Base-by-base conservation (phyloP, 345 rosid species). In the Populus simonii region DNA sequence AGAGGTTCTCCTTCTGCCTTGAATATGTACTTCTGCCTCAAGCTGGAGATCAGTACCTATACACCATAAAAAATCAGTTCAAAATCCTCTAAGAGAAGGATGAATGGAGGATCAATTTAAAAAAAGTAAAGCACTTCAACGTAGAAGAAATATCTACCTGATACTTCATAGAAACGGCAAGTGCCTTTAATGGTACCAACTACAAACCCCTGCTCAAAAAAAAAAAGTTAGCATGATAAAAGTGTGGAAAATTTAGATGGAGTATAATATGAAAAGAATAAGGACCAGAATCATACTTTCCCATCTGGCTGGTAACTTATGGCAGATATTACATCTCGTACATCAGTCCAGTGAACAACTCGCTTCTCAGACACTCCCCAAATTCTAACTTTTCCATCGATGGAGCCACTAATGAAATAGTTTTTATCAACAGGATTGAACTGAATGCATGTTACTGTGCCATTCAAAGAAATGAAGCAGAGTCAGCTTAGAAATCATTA, bases 381-480 rank as follows among this genome's bases (percentile, higher is more conserved):
- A 38, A 95, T 86, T 76, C 99, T 89, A 73, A 89, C 98, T 86
- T 92, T 95, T 63, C 99, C 99, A 83, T 95, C 99, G 20, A 93
- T 89, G 3, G 93, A 95, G 74, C 99, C 98, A 57, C 93, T 93
- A 82, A 91, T 73, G 86, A 95, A 95, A 85, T 85, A 76, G 77
- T 88, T 89, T 67, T 93, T 87, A 70, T 92, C 81, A 39, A 77
- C 68, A 27, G 99, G 98, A 84, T 90, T 88, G 87, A 95, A 93
- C 39, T 95, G 90, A 79, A 95, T 83, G 69, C 98, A 95, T 35
- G 98, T 92, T 80, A 95, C 99, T 95, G 97, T 79, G 70, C 72
- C 79, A 83, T 70, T 59, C 36, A 59, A 72, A 74, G 27, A 75
- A 23, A 65, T 35, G 68, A 38, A 25, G 55, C n/a, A 66, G 55